Evolutionary conservation across 2,329 filamentous ascomycete species (phyloP).

Genomic region (Sclerotinia glacialis): DNA sequence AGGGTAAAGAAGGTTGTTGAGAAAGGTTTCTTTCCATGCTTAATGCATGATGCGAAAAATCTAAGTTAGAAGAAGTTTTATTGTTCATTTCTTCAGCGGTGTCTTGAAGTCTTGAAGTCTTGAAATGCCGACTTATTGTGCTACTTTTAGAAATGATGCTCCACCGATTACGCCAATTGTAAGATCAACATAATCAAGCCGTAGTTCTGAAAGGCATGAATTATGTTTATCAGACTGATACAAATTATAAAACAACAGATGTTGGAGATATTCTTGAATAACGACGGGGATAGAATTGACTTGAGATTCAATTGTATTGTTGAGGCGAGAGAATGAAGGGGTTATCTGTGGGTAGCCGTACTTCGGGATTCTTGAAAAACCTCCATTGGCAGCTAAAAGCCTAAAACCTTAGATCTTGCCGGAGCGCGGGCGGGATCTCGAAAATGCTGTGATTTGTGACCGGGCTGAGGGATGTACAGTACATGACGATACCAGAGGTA

Average conservation of each 20-base stretch:
- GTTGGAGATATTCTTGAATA: constrained; percentile 9
- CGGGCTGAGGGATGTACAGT: constrained; percentile 18
- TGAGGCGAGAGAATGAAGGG: constrained; percentile 15
- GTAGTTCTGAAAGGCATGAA: constrained; percentile 17
- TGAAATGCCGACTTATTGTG: not conserved
- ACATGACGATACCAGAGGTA: constrained; percentile 12
- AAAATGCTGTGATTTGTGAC: constrained; percentile 17
- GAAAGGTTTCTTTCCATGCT: not conserved
- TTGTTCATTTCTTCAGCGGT: constrained; percentile 20
- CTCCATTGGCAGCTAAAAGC: constrained; percentile 6
- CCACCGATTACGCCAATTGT: constrained; percentile 1
- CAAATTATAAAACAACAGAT: constrained; percentile 19
- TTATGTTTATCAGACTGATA: constrained; percentile 17
- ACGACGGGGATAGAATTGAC: not conserved
- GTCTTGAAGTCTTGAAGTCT: constrained; percentile 9
- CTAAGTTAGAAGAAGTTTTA: not conserved
- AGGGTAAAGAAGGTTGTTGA: not conserved
- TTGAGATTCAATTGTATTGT: constrained; percentile 14
- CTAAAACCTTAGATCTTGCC: constrained; percentile 18
- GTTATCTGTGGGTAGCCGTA: constrained; percentile 15
- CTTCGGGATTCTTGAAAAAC: constrained; percentile 12
- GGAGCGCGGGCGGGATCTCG: constrained; percentile 12
- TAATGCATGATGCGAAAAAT: constrained; percentile 15
- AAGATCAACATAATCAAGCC: not conserved
- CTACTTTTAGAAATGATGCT: constrained; percentile 11